Base-by-base conservation (phyloP, 2,329 filamentous ascomycete species). In the Stagonosporopsis tanaceti region DNA sequence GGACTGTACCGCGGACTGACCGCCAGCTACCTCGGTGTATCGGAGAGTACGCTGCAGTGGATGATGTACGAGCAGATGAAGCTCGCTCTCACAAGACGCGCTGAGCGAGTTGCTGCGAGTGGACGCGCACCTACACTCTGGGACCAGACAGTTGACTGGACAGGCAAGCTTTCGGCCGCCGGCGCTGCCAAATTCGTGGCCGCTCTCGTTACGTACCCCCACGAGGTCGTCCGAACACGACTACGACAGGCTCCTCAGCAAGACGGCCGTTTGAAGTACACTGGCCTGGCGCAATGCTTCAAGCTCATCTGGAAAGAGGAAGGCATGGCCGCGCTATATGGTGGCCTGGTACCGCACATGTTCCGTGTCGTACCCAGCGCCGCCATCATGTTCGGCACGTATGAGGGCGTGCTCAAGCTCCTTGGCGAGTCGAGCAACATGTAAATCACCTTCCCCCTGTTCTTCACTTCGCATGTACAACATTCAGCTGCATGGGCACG, bases 311-410 rank as follows among this genome's bases (percentile, higher is more conserved):
- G 88, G 85, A 90, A 89, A 70, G 92, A 97, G 71, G 94, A 97
- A 76, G 92, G 93, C 45, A 83, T 97, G 77, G 86, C 88, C 44
- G 91, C 89, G 30, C 81, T 98, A 60, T 98, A 97, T 73, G 93
- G 94, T 53, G 93, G 93, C 17, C 82, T 98, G 70, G 96, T 93
- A 14, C 93, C 94, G 44, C 94, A 98, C 74, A 86, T 98, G 69
- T 86, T 97, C 77, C 85, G 93, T 60, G 93, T 93, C 6, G 93
- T 97, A 6, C 94, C 94, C 1, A 95, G 91, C 66, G 93, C 94
- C 7, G 93, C 91, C 65, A 96, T 98, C 76, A 97, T 96, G 91
- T 97, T 97, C 76, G 93, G 92, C 77, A 95, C 95, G 82, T 97
- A 82, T 53, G 81, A 83, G 63, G 78, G 74, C n/a, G 79, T 82